Conservation (phyloP, 1,139 yeast genomes). For the Torulaspora globosa region DNA sequence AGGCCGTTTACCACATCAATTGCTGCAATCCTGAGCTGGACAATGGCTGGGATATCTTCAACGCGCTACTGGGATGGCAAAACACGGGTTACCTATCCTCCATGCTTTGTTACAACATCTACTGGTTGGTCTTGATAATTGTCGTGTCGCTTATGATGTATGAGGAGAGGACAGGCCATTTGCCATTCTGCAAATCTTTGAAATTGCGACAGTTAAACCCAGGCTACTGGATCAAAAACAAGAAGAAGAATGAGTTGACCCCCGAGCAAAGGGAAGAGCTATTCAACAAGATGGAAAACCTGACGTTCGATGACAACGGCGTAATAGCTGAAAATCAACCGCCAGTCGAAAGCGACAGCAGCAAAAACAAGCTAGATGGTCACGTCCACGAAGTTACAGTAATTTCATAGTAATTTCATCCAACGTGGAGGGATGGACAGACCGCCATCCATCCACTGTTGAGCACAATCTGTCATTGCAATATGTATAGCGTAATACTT, state of each 20-base stretch:
- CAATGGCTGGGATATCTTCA: constrained; percentile 91
- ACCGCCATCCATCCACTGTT: background rate
- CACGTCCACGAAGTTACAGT: constrained; percentile 1
- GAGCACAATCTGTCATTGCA: background rate
- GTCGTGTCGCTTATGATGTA: constrained; percentile 57
- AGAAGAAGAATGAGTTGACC: constrained; percentile 58
- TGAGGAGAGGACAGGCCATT: constrained; percentile 66
- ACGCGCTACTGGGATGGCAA: constrained; percentile 85
- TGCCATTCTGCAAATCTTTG: constrained; percentile 54
- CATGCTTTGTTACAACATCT: constrained; percentile 74
- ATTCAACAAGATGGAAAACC: constrained; percentile 44
- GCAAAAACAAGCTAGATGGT: constrained; percentile 1
- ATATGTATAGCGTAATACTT: background rate
- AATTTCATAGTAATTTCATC: constrained; percentile 1
- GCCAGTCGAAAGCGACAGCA: background rate
- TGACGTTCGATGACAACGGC: constrained; percentile 39
- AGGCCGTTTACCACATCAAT: constrained; percentile 87
- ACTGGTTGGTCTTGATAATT: constrained; percentile 66
- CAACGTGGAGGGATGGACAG: background rate
- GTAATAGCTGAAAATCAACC: constrained; percentile 22
- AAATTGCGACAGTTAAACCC: constrained; percentile 61
- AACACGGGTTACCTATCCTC: constrained; percentile 88
- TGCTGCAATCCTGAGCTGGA: constrained; percentile 89
- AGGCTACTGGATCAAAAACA: constrained; percentile 63
- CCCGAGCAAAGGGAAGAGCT: constrained; percentile 51